Evolutionary conservation across 345 rosid genomes (phyloP), one percentile per base, ranked within the genome.

Genomic region (Lagerstroemia speciosa): DNA sequence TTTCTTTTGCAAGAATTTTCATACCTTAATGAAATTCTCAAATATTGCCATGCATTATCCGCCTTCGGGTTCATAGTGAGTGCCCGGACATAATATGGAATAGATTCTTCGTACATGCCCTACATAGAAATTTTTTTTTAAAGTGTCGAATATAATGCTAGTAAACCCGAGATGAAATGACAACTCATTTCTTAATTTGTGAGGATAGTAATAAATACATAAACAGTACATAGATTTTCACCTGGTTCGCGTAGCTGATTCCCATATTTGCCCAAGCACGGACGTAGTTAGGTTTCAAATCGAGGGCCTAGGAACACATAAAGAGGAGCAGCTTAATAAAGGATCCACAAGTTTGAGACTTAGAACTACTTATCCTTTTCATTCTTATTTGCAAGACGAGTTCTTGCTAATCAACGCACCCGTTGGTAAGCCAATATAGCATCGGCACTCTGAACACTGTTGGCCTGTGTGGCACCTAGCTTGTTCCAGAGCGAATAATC

Each of bases 191-290:
- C 66, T 33, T 19, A 22, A 11, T 26, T 11, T 22, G 24, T 12
- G 32, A 33, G n/a, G 46, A 10, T 7, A 48, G 24, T 4, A 16
- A 48, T 48, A 48, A 16, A 48, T n/a, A 53, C 29, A 8, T 53
- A 22, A 22, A 53, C 5, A 4, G 1, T 8, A 30, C 11, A 2
- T 10, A 58, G 33, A 8, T n/a, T 6, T 16, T 15, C 29, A 95
- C 99, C 99, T 95, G 99, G 81, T 95, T 95, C 68, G 99, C 99
- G 67, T 84, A 95, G 78, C 99, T 95, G 78, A 95, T 95, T 61
- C 99, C 99, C 98, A 95, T 92, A 83, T 95, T 95, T 76, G 98
- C 97, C 99, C 99, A 92, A n/a, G 99, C 99, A n/a, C 99, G 99
- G 75, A 95, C 98, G 69, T 95, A 95, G 68, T 95, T 95, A 41